Percentiles rank a stretch among this genome's conserved stretches.
These are phyloP conservation scores for Penicillium sp. DNA, from an alignment of 2,329 filamentous ascomycete genomes.

Conservation along the genomic window DNA sequence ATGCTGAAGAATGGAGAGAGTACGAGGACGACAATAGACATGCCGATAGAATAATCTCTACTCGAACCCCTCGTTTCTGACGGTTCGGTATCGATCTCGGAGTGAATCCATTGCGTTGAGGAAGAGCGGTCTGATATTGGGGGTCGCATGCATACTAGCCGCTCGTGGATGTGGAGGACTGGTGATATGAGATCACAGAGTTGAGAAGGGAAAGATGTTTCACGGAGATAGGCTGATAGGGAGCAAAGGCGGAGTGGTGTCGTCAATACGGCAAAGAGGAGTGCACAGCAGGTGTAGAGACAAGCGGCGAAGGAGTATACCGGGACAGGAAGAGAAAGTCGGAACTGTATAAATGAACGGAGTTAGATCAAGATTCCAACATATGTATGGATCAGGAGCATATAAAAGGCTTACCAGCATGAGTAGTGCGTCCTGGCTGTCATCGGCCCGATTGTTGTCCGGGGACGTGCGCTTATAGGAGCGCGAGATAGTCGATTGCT, in stretches of 20 bases:
- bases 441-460: constrained; percentile 32
- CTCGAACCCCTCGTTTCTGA: constrained; percentile 31
- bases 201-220: constrained; percentile 54
- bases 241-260: constrained; percentile 61
- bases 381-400: neutral
- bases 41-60: constrained; percentile 39
- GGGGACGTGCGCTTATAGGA: constrained; percentile 32
- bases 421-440: constrained; percentile 47
- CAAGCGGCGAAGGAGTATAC: constrained; percentile 58
- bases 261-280: constrained; percentile 56
- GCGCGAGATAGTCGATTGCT: constrained; percentile 31
- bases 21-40: constrained; percentile 57
- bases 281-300: constrained; percentile 58
- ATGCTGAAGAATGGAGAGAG: constrained; percentile 62
- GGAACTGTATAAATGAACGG: constrained; percentile 45
- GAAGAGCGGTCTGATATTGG: constrained; percentile 28
- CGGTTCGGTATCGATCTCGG: constrained; percentile 43
- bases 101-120: constrained; percentile 41
- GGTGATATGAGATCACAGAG: constrained; percentile 58
- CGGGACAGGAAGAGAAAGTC: constrained; percentile 58
- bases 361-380: constrained; percentile 18
- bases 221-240: constrained; percentile 44
- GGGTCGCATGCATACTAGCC: constrained; percentile 34
- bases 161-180: constrained; percentile 54
- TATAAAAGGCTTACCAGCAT: constrained; percentile 45